These are phyloP conservation scores for Saccharomycopsis hybrid DNA, from an alignment of 1,139 yeast genomes.

Conservation along the genomic window DNA sequence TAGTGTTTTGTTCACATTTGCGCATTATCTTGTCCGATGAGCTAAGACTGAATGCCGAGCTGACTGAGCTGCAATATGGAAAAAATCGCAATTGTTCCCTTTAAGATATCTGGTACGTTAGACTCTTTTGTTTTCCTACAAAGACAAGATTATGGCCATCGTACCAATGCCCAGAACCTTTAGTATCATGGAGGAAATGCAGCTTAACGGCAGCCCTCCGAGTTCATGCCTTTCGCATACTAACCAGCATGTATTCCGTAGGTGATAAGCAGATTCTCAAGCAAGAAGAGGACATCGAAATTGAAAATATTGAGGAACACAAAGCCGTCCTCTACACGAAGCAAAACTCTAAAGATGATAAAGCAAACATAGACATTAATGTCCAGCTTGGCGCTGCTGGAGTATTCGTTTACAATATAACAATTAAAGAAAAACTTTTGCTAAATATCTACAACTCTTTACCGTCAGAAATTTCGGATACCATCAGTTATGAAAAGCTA, in stretches of 20 bases:
- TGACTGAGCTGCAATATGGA: conserved; percentile 10
- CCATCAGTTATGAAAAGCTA: not conserved
- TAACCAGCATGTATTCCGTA: not conserved
- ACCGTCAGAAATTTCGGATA: not conserved
- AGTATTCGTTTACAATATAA: conserved; percentile 1
- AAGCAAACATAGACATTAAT: conserved; percentile 6
- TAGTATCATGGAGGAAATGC: no score
- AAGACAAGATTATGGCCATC: not conserved
- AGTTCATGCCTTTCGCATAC: no score
- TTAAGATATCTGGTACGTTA: conserved; percentile 1
- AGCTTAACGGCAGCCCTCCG: no score
- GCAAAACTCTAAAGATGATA: conserved; percentile 1
- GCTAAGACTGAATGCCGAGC: no score
- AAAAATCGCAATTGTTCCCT: conserved; percentile 4
- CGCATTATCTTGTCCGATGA: no score
- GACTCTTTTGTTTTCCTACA: not conserved
- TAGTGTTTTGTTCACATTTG: no score
- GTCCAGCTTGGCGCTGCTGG: conserved; percentile 8
- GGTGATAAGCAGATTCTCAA: not conserved
- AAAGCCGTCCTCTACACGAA: conserved; percentile 2
- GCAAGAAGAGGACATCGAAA: conserved; percentile 5
- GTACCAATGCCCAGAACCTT: no score
- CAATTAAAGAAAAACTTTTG: conserved; percentile 6
- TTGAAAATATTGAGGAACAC: not conserved
- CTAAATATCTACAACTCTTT: not conserved